Conservation (phyloP, 2,329 filamentous ascomycete genomes). For the Eurotiales sp. region DNA sequence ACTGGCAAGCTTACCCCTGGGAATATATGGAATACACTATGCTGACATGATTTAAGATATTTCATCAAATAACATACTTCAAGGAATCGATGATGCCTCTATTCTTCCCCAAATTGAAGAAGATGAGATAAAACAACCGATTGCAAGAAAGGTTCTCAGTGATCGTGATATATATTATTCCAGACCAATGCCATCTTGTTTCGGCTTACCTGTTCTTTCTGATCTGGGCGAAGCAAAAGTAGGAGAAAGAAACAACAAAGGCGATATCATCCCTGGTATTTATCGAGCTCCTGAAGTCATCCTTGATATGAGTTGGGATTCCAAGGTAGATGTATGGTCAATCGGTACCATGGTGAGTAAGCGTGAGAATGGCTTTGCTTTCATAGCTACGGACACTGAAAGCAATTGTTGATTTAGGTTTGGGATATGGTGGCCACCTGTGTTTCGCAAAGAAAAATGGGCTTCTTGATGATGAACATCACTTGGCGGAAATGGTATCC, state of each 20-base stretch:
- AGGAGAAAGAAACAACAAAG: slow-evolving; percentile 33
- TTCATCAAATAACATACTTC: slow-evolving; percentile 48
- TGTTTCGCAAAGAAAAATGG: slow-evolving; percentile 29
- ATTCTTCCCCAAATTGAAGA: slow-evolving; percentile 41
- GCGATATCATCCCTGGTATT: slow-evolving; percentile 41
- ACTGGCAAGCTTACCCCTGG: slow-evolving; percentile 36
- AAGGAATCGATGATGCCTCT: slow-evolving; percentile 38
- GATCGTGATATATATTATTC: slow-evolving; percentile 31
- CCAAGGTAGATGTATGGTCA: slow-evolving; percentile 41
- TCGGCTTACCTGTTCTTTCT: slow-evolving; percentile 19
- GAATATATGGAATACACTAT: background rate
- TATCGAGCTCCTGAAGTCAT: slow-evolving; percentile 42
- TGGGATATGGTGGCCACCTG: slow-evolving; percentile 15
- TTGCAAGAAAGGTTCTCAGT: slow-evolving; percentile 37
- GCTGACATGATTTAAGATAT: slow-evolving; percentile 33
- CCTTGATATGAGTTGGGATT: slow-evolving; percentile 35
- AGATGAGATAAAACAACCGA: slow-evolving; percentile 37
- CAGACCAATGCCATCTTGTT: slow-evolving; percentile 26
- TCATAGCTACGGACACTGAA: too few relatives aligned
- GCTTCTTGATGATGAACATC: slow-evolving; percentile 20
- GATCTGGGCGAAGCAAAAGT: slow-evolving; percentile 35
- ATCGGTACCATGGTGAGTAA: slow-evolving; percentile 33
- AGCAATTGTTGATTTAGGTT: slow-evolving; percentile 14
- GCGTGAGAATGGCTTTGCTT: background rate
- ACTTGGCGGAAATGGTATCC: slow-evolving; percentile 9